phyloP scores from a whole-genome alignment of 768 basidiomycete genomes.

The Lactarius sp. region DNA sequence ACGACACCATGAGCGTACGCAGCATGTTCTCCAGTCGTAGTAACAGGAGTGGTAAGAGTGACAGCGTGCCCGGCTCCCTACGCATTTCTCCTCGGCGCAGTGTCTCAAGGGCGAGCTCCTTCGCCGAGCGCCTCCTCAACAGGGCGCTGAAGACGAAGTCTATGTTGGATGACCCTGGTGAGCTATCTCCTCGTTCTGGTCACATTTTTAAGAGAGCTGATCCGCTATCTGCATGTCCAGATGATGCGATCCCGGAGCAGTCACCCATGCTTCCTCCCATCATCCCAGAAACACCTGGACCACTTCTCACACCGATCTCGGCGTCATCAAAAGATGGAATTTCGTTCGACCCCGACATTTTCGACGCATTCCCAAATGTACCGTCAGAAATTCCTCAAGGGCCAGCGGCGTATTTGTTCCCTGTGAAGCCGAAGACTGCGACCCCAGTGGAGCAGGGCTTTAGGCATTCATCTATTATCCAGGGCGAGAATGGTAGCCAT shows the following conservation, averaged over 20 bases:
- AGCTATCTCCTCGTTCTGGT: not conserved
- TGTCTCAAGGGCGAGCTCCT: conserved; percentile 25
- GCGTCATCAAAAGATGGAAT: conserved; percentile 40
- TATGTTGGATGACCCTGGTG: conserved; percentile 24
- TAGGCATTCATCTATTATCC: conserved; percentile 9
- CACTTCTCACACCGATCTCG: conserved; percentile 39
- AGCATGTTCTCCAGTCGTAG: conserved; percentile 24
- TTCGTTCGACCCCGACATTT: conserved; percentile 51
- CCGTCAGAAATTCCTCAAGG: conserved; percentile 40
- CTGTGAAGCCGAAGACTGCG: conserved; percentile 10
- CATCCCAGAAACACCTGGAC: conserved; percentile 28
- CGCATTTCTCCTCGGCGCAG: conserved; percentile 25
- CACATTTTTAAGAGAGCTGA: not conserved
- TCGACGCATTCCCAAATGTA: conserved; percentile 70
- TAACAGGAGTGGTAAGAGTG: conserved; percentile 21
- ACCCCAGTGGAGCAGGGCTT: conserved; percentile 8
- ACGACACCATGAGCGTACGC: conserved; percentile 29
- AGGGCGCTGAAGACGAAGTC: conserved; percentile 24
- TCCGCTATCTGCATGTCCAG: not conserved
- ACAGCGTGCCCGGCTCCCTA: conserved; percentile 13
- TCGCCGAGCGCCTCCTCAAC: conserved; percentile 23
- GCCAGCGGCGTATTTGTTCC: conserved; percentile 14
- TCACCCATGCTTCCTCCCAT: conserved; percentile 26
- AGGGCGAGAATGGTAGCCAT: conserved; percentile 3
- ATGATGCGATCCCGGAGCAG: conserved; percentile 20